These are phyloP conservation scores for Apiospora phragmitis DNA, from an alignment of 2,329 filamentous ascomycete genomes.

Conservation along the genomic window DNA sequence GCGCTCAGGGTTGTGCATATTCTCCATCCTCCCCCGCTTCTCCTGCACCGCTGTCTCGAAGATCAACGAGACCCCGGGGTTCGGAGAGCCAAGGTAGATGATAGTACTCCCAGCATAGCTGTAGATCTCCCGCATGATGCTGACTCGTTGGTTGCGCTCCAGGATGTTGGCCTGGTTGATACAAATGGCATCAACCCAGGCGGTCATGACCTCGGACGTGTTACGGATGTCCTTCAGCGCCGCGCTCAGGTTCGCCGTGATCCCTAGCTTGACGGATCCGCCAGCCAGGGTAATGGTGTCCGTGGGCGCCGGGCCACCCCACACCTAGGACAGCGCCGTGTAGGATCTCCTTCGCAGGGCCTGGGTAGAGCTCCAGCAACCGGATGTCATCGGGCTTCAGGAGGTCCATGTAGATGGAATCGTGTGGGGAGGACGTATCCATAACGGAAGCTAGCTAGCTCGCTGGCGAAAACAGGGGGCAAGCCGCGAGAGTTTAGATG, in stretches of 20 bases:
- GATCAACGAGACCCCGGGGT: background rate
- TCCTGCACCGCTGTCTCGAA: background rate
- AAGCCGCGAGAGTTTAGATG: too few species aligned
- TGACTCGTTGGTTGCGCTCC: constrained; percentile 13
- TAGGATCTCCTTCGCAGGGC: background rate
- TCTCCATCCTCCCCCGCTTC: background rate
- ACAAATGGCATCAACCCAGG: constrained; percentile 19
- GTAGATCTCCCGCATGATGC: constrained; percentile 16
- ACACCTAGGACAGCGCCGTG: constrained; percentile 3
- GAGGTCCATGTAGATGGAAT: background rate
- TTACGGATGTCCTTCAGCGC: background rate
- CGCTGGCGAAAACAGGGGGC: too few species aligned
- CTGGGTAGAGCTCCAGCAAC: background rate
- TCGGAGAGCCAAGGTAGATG: constrained; percentile 6
- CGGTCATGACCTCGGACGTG: background rate
- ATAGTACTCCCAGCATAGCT: background rate
- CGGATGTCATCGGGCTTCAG: constrained; percentile 2
- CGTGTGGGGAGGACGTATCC: background rate
- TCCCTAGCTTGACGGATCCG: background rate
- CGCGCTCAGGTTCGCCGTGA: background rate
- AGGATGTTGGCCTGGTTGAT: constrained; percentile 14
- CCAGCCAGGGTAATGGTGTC: background rate
- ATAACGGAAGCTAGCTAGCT: background rate
- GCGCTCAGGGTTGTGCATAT: too few species aligned
- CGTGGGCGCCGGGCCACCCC: background rate